These are phyloP conservation scores for Epichloe sibirici DNA, from an alignment of 2,329 filamentous ascomycete genomes.

Conservation along the genomic window DNA sequence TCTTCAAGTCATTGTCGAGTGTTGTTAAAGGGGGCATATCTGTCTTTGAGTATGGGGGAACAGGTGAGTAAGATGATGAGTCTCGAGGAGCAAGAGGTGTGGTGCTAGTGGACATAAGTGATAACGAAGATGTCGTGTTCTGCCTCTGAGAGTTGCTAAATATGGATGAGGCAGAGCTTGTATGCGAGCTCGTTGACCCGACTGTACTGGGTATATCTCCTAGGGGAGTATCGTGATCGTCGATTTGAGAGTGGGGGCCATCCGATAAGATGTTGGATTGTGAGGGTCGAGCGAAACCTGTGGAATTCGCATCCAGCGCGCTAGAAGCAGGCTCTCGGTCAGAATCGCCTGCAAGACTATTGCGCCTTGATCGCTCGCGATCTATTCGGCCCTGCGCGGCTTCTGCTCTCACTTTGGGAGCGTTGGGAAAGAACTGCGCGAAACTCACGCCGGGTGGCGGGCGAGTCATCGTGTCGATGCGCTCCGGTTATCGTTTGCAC, in stretches of 20 bases:
- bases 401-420: conserved; percentile 49
- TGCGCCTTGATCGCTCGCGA: conserved; percentile 18
- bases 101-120: conserved; percentile 27
- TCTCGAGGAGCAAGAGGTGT: conserved; percentile 23
- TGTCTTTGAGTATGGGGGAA: conserved; percentile 37
- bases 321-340: conserved; percentile 13
- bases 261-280: conserved; percentile 15
- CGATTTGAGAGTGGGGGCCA: conserved; percentile 21
- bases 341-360: conserved; percentile 12
- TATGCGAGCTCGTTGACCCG: conserved; percentile 60
- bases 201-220: conserved; percentile 59
- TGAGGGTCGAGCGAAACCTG: conserved; percentile 11
- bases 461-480: conserved; percentile 61
- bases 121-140: conserved; percentile 28
- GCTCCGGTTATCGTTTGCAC: conserved; percentile 38
- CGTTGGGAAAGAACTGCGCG: conserved; percentile 76
- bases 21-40: conserved; percentile 41
- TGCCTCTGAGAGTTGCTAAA: conserved; percentile 43
- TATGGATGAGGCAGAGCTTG: conserved; percentile 58
- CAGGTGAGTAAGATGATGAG: conserved; percentile 37
- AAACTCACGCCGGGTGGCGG: conserved; percentile 62
- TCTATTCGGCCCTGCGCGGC: conserved; percentile 25
- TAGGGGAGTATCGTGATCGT: conserved; percentile 46
- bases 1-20: conserved; percentile 23
- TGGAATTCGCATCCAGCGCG: conserved; percentile 14